Conservation (phyloP, 78 protist species). For the Salpingoeca rosetta region DNA sequence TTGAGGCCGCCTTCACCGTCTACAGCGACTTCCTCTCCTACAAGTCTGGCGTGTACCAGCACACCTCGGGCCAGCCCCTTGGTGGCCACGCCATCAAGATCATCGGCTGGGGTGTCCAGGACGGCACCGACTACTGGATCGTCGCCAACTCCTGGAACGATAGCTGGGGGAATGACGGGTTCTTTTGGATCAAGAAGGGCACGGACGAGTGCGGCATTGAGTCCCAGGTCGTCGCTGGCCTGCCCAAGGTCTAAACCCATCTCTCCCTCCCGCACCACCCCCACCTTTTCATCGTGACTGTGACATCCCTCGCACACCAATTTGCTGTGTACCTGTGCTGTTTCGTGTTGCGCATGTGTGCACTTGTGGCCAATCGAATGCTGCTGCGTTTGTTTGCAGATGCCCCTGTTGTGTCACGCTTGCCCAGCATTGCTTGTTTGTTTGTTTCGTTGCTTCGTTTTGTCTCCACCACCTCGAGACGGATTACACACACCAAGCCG, state of each 20-base stretch:
- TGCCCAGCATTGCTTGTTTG: too few species aligned
- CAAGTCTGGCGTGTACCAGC: slow-evolving; percentile 29
- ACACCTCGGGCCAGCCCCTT: slow-evolving; percentile 10
- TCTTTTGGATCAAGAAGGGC: not conserved
- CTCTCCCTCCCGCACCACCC: too few species aligned
- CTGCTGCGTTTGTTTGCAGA: too few species aligned
- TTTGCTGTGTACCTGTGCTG: too few species aligned
- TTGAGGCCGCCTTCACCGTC: slow-evolving; percentile 33
- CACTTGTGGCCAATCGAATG: too few species aligned
- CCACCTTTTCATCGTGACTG: too few species aligned
- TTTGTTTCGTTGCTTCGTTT: too few species aligned
- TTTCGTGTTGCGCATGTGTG: too few species aligned
- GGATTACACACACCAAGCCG: too few species aligned
- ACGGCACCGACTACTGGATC: slow-evolving; percentile 31
- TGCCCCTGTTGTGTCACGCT: too few species aligned
- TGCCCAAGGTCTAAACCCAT: not conserved
- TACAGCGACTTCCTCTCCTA: slow-evolving; percentile 29
- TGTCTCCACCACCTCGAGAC: too few species aligned
- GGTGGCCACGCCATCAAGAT: slow-evolving; percentile 42
- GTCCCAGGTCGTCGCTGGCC: not conserved
- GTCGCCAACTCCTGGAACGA: slow-evolving; percentile 38
- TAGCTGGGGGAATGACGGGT: not conserved
- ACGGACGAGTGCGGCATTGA: not conserved
- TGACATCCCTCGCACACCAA: too few species aligned
- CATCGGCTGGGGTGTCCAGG: slow-evolving; percentile 35